A percentile compares a stretch with the other conserved stretches of the same genome.
phyloP scores from a whole-genome alignment of 306 rosid species.

The Medicago lupulina region DNA sequence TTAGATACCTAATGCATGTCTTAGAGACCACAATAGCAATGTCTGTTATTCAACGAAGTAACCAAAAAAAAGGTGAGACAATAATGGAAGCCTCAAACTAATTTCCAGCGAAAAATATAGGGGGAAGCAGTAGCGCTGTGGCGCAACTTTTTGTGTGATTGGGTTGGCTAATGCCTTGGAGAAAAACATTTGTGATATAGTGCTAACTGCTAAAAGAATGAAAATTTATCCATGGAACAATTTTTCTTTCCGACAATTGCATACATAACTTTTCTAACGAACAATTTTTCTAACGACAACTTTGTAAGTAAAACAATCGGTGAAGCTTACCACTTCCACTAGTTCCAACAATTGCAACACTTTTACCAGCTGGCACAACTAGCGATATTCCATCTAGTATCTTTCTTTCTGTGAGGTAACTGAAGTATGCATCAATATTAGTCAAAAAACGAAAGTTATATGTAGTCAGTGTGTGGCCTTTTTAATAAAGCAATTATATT shows the following conservation, averaged over 20 bases:
- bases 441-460: conserved; percentile 9
- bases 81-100: neutral
- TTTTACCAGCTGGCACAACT: conserved; percentile 89
- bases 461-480: conserved; percentile 30
- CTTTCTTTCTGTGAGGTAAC: conserved; percentile 84
- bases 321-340: conserved; percentile 95
- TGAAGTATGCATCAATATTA: conserved; percentile 49
- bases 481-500: conserved; percentile 20
- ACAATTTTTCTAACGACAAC: conserved; percentile 2
- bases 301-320: conserved; percentile 35
- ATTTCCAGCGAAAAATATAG: too few species aligned
- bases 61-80: neutral
- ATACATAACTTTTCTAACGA: too few species aligned
- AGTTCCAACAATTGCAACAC: conserved; percentile 98
- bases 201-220: neutral
- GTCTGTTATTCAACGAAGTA: neutral
- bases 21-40: too few species aligned
- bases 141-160: too few species aligned
- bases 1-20: neutral
- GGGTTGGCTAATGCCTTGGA: neutral
- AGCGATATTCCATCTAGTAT: conserved; percentile 95
- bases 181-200: conserved; percentile 28
- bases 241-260: too few species aligned
- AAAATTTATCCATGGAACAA: conserved; percentile 28
- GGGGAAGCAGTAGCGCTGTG: neutral